phyloP scores from a whole-genome alignment of 805 yeast species.

The Sugiyamaella qingdaonensis region DNA sequence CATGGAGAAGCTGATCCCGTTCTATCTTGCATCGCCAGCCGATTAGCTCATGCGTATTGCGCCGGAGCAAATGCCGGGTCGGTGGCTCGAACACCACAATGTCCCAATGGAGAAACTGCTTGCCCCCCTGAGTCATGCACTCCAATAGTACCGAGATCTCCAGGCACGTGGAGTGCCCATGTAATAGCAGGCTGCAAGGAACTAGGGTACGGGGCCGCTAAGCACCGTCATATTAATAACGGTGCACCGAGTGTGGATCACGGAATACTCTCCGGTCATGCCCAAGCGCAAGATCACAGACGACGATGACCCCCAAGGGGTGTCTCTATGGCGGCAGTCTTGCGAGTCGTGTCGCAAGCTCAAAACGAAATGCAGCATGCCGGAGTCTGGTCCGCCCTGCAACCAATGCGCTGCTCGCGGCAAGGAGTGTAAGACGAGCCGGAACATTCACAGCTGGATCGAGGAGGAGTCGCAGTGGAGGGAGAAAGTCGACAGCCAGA shows the following conservation, averaged over 20 bases:
- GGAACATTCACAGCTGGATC: conserved; percentile 3
- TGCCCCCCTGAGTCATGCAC: background rate
- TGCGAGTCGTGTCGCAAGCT: conserved; percentile 6
- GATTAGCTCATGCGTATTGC: background rate
- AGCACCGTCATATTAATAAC: too few species aligned
- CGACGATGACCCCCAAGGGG: background rate
- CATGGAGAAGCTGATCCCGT: too few species aligned
- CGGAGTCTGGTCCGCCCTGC: conserved; percentile 3
- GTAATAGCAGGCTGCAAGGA: too few species aligned
- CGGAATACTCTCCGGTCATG: background rate
- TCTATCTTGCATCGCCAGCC: too few species aligned
- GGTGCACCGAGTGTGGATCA: too few species aligned
- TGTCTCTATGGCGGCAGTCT: conserved; percentile 1
- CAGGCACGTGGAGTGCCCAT: background rate
- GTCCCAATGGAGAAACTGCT: background rate
- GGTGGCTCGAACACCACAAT: background rate
- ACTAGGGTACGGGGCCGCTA: too few species aligned
- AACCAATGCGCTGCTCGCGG: conserved; percentile 4
- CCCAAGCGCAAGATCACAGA: background rate
- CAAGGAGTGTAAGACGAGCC: conserved; percentile 3
- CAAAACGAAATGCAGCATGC: conserved; percentile 6
- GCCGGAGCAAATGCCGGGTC: background rate
- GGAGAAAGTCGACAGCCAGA: background rate
- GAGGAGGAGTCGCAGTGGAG: conserved; percentile 5
- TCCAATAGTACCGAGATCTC: background rate